A percentile compares a stretch with the other conserved stretches of the same genome.
These are phyloP conservation scores for Alternaria consortialis DNA, from an alignment of 2,329 filamentous ascomycete genomes.

Conservation along the genomic window DNA sequence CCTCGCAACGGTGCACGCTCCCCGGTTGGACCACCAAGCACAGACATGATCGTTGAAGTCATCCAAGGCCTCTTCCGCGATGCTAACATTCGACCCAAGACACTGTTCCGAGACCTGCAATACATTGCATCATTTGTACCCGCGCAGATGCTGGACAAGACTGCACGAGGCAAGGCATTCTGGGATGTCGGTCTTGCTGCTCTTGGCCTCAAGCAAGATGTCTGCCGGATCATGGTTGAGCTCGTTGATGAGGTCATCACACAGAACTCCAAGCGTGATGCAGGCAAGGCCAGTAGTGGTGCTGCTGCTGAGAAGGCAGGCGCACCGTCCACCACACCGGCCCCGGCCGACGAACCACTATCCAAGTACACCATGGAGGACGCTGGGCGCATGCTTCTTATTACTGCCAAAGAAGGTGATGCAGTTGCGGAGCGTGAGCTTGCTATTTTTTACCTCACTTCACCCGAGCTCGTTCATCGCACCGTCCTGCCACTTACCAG, in stretches of 20 bases:
- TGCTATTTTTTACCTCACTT: slow-evolving; percentile 90
- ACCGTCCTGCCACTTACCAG: slow-evolving; percentile 85
- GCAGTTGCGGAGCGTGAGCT: slow-evolving; percentile 90
- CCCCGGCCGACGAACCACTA: slow-evolving; percentile 50
- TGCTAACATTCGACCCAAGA: slow-evolving; percentile 55
- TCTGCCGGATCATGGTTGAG: slow-evolving; percentile 84
- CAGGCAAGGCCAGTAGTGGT: slow-evolving; percentile 41
- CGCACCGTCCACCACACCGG: slow-evolving; percentile 15
- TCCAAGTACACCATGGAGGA: slow-evolving; percentile 77
- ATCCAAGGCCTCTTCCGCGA: slow-evolving; percentile 57
- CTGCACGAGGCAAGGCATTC: slow-evolving; percentile 77
- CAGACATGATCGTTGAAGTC: slow-evolving; percentile 55
- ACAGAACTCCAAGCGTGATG: slow-evolving; percentile 70
- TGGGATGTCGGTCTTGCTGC: slow-evolving; percentile 90
- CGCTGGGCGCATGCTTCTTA: slow-evolving; percentile 87
- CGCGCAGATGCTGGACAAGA: slow-evolving; percentile 65
- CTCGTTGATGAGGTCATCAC: slow-evolving; percentile 74
- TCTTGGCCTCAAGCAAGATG: slow-evolving; percentile 85
- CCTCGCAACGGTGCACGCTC: slow-evolving; percentile 49
- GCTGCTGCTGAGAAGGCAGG: slow-evolving; percentile 27
- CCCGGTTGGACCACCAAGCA: slow-evolving; percentile 51
- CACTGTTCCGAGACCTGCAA: slow-evolving; percentile 60
- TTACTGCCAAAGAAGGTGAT: slow-evolving; percentile 91
- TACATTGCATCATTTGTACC: slow-evolving; percentile 70
- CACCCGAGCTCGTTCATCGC: slow-evolving; percentile 82